These are phyloP conservation scores for Cryptococcus sp. DNA, from an alignment of 1,284 basidiomycete genomes.

Conservation along the genomic window DNA sequence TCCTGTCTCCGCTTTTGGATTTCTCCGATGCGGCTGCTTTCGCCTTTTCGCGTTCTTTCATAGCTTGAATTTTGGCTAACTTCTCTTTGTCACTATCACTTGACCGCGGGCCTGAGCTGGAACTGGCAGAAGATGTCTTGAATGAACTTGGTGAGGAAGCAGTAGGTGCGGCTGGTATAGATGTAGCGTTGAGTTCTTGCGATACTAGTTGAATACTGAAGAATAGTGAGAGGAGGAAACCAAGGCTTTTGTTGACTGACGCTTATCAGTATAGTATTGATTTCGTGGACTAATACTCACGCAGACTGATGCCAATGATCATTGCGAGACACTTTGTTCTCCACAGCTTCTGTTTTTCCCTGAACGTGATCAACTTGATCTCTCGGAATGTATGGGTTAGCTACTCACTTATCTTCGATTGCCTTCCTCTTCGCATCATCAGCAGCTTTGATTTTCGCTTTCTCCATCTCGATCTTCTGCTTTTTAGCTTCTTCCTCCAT, in stretches of 20 bases:
- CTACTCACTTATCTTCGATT: slow-evolving; percentile 12
- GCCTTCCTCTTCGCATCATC: slow-evolving; percentile 5
- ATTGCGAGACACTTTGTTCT: slow-evolving; percentile 31
- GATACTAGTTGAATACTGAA: slow-evolving; percentile 33
- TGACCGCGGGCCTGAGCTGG: slow-evolving; percentile 1
- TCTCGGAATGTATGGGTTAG: background rate
- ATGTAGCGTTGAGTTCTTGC: slow-evolving; percentile 26
- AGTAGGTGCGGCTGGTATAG: background rate
- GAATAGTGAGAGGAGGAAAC: slow-evolving; percentile 27
- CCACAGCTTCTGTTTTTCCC: slow-evolving; percentile 31
- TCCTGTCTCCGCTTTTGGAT: background rate
- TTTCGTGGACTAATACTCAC: slow-evolving; percentile 9
- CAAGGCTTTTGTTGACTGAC: slow-evolving; percentile 27
- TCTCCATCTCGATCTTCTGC: slow-evolving; percentile 1
- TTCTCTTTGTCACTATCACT: slow-evolving; percentile 17
- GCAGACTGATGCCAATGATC: slow-evolving; percentile 34
- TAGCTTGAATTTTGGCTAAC: slow-evolving; percentile 20
- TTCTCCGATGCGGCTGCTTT: slow-evolving; percentile 5
- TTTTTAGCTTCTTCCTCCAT: slow-evolving; percentile 6
- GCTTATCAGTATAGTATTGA: background rate
- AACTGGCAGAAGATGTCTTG: slow-evolving; percentile 4
- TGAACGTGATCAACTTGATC: slow-evolving; percentile 2
- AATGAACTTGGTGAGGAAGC: slow-evolving; percentile 7
- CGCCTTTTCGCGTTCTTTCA: slow-evolving; percentile 15
- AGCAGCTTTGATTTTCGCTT: background rate